Percentiles rank a stretch among this genome's conserved stretches.
phyloP scores from a whole-genome alignment of 169 alveolate genomes.

The Cardiosporidium cionae region DNA sequence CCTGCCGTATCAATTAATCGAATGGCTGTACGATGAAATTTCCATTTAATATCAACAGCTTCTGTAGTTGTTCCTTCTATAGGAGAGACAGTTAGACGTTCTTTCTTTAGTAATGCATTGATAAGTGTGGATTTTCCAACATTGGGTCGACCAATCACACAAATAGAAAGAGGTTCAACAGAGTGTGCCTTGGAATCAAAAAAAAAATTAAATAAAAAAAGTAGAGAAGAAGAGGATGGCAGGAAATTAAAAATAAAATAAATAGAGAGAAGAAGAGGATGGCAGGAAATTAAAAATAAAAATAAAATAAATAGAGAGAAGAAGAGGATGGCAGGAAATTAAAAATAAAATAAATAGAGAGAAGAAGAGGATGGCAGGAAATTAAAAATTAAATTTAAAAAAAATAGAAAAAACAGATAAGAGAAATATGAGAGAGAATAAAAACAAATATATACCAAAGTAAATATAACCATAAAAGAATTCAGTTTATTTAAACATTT shows the following conservation, averaged over 20 bases:
- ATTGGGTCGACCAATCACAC: conserved; percentile 54
- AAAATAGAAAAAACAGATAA: no score
- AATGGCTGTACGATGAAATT: conserved; percentile 49
- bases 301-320: no score
- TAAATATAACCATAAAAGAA: no score
- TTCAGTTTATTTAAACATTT: no score
- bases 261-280: no score
- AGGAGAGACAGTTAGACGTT: conserved; percentile 52
- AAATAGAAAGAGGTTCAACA: conserved; percentile 11
- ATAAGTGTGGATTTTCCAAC: conserved; percentile 65
- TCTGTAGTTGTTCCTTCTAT: conserved; percentile 67
- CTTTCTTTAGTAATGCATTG: conserved; percentile 54
- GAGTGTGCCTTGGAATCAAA: neutral
- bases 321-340: neutral
- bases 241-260: neutral
- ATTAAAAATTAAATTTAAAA: no score
- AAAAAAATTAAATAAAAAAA: no score
- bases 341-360: neutral
- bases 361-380: neutral
- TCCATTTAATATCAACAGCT: conserved; percentile 44
- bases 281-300: no score
- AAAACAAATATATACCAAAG: no score
- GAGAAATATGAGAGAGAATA: no score
- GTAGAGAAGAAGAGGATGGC: neutral
- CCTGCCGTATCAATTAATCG: conserved; percentile 71